A percentile compares a stretch with the other conserved stretches of the same genome.
phyloP scores from a whole-genome alignment of 2,329 filamentous ascomycete species.

The Iodosphaeria phyllophila region DNA sequence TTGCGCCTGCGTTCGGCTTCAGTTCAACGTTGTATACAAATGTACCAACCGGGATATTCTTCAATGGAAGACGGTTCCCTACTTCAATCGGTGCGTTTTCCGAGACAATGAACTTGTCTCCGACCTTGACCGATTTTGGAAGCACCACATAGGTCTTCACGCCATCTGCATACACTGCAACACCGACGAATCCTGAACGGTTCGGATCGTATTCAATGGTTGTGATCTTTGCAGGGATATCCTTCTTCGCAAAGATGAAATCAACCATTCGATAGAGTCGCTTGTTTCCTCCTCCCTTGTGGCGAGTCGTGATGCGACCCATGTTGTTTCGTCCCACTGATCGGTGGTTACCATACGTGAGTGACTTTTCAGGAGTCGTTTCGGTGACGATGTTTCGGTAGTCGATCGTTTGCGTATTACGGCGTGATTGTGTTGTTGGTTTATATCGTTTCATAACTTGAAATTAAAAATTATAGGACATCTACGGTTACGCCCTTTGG shows the following conservation, averaged over 20 bases:
- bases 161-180: background rate
- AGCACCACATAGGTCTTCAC: background rate
- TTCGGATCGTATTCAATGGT: background rate
- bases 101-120: background rate
- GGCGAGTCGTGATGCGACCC: background rate
- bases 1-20: background rate
- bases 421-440: background rate
- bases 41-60: background rate
- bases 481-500: no score
- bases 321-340: background rate
- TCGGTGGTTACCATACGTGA: background rate
- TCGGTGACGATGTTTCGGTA: background rate
- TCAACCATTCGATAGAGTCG: background rate
- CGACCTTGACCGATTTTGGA: background rate
- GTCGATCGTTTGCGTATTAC: background rate
- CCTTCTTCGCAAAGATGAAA: background rate
- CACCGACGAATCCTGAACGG: background rate
- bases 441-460: background rate
- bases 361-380: background rate
- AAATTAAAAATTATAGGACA: background rate
- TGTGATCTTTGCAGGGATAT: background rate
- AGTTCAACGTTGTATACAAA: background rate
- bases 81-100: background rate
- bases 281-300: background rate
- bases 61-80: background rate